A percentile compares a stretch with the other conserved stretches of the same genome.
Conservation (phyloP, 805 yeast species). For the Teunomyces gatunensis region DNA sequence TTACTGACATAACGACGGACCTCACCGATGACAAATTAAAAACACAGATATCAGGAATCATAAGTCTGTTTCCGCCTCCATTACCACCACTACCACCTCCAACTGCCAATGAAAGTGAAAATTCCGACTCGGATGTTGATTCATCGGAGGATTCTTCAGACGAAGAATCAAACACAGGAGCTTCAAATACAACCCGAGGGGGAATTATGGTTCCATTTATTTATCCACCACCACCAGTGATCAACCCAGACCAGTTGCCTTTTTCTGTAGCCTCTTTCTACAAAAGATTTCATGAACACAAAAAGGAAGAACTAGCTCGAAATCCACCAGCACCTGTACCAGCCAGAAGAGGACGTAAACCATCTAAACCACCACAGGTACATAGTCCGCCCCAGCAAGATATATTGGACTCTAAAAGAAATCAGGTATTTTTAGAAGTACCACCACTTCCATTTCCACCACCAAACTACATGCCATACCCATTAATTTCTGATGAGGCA, state of each 20-base stretch:
- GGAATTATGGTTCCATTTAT: constrained; percentile 45
- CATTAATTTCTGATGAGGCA: constrained; percentile 34
- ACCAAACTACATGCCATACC: constrained; percentile 44
- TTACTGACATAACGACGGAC: constrained; percentile 27
- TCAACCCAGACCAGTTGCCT: constrained; percentile 18
- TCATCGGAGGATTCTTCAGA: constrained; percentile 4
- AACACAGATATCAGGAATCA: constrained; percentile 22
- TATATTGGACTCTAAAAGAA: not conserved
- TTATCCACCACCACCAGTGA: constrained; percentile 41
- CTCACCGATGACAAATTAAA: constrained; percentile 11
- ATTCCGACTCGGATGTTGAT: constrained; percentile 4
- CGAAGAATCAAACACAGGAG: not conserved
- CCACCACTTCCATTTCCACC: constrained; percentile 48
- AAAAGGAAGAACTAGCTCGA: not conserved
- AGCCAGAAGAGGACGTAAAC: constrained; percentile 7
- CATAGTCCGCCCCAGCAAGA: not conserved
- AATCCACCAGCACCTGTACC: constrained; percentile 4
- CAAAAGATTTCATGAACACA: constrained; percentile 2
- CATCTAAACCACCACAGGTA: constrained; percentile 1
- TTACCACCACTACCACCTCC: constrained; percentile 33
- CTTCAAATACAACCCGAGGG: constrained; percentile 2
- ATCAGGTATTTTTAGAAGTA: constrained; percentile 13
- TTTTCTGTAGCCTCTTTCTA: constrained; percentile 16
- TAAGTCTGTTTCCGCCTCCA: constrained; percentile 39
- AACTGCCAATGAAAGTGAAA: constrained; percentile 1